Conservation (phyloP, 2,329 filamentous ascomycete species). For the Penicillium sp. region DNA sequence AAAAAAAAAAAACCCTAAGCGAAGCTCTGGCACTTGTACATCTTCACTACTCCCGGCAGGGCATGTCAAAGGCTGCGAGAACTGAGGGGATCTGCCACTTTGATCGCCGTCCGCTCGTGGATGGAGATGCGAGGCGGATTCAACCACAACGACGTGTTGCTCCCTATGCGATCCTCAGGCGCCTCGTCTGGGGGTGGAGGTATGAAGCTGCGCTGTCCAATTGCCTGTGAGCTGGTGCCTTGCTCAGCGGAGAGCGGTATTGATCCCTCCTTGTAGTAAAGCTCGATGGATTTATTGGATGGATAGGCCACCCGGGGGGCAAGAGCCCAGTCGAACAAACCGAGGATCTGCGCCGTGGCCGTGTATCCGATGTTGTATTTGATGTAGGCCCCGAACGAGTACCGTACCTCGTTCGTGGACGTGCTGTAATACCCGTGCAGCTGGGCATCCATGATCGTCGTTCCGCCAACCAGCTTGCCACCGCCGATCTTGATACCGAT, state of each 20-base stretch:
- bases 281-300: background rate
- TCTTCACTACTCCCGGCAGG: background rate
- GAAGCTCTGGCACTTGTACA: too few relatives aligned
- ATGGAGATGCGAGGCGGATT: background rate
- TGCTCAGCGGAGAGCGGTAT: background rate
- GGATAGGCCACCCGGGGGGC: background rate
- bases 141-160: too few relatives aligned
- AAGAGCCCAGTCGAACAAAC: constrained; percentile 8
- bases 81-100: background rate
- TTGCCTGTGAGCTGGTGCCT: too few relatives aligned
- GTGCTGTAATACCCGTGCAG: constrained; percentile 11
- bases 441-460: constrained; percentile 7
- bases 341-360: constrained; percentile 7
- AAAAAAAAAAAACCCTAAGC: too few relatives aligned
- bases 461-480: constrained; percentile 7
- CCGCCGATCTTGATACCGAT: constrained; percentile 26
- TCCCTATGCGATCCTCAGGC: too few relatives aligned
- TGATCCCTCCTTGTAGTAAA: constrained; percentile 2
- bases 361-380: constrained; percentile 11
- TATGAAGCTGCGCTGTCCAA: too few relatives aligned
- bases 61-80: background rate
- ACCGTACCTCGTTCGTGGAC: background rate
- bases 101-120: background rate
- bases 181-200: too few relatives aligned
- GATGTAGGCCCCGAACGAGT: constrained; percentile 7